Percentiles rank a stretch among this genome's conserved stretches.
These are phyloP conservation scores for Aureobasidium uvarum DNA, from an alignment of 2,329 filamentous ascomycete genomes.

Conservation along the genomic window DNA sequence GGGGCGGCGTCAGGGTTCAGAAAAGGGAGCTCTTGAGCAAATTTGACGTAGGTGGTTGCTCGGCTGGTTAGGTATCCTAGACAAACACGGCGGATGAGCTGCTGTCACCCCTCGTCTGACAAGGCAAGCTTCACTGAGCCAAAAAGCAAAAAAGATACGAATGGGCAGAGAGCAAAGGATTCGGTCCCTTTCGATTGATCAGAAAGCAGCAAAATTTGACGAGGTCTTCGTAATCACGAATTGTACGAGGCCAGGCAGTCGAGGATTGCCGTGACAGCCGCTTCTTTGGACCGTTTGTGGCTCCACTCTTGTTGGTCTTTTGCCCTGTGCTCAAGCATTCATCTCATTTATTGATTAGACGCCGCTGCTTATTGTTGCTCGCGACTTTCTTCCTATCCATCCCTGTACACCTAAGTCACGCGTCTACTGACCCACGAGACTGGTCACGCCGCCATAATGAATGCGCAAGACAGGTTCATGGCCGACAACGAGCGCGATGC, in stretches of 20 bases:
- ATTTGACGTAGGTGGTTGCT: constrained; percentile 24
- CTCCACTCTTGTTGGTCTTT: neutral
- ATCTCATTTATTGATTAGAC: constrained; percentile 22
- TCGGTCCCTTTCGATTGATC: neutral
- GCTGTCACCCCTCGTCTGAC: constrained; percentile 11
- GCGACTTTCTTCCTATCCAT: neutral
- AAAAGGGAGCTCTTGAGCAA: constrained; percentile 2
- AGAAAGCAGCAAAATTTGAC: constrained; percentile 1
- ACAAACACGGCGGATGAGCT: constrained; percentile 6
- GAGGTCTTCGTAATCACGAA: neutral
- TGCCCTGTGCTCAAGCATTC: constrained; percentile 20
- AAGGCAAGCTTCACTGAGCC: neutral
- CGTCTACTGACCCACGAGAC: neutral
- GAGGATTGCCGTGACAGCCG: constrained; percentile 22
- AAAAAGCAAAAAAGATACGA: neutral
- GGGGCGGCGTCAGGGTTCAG: constrained; percentile 4
- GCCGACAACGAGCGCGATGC: constrained; percentile 57
- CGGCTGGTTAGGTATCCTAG: constrained; percentile 1
- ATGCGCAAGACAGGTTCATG: constrained; percentile 57
- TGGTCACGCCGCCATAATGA: constrained; percentile 37
- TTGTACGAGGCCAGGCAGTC: constrained; percentile 11
- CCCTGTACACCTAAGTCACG: neutral
- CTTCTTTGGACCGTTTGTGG: constrained; percentile 5
- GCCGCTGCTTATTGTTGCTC: neutral
- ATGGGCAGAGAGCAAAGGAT: neutral